These are phyloP conservation scores for Parastagonospora nodorum DNA, from an alignment of 2,329 filamentous ascomycete species.

Conservation along the genomic window DNA sequence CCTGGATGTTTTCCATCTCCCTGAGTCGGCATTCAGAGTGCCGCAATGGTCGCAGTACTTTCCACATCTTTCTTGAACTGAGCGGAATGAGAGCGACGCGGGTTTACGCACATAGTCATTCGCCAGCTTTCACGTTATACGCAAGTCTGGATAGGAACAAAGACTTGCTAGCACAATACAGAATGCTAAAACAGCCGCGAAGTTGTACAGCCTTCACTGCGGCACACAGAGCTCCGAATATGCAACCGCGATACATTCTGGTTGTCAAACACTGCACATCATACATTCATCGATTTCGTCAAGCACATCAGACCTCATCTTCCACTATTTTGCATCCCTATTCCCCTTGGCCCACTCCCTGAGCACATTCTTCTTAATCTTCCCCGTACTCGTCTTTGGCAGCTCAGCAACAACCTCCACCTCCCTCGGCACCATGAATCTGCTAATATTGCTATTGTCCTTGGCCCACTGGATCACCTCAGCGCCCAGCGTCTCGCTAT, in stretches of 20 bases:
- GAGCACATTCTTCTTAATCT: constrained; percentile 93
- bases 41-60: too few species aligned
- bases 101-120: too few species aligned
- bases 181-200: too few species aligned
- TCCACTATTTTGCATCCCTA: neutral
- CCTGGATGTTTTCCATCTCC: too few species aligned
- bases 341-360: constrained; percentile 78
- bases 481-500: constrained; percentile 64
- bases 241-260: neutral
- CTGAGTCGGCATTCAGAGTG: too few species aligned
- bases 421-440: constrained; percentile 82
- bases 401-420: constrained; percentile 83
- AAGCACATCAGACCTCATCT: neutral
- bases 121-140: too few species aligned
- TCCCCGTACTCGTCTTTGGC: constrained; percentile 96
- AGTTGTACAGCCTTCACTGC: too few species aligned
- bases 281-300: neutral
- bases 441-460: constrained; percentile 77
- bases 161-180: too few species aligned
- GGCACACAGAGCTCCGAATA: neutral
- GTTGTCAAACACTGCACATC: neutral
- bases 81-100: too few species aligned
- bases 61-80: too few species aligned
- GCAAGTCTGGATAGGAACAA: too few species aligned
- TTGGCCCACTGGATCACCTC: constrained; percentile 88